Evolutionary conservation across 441 rosid species (phyloP).

Genomic region (Aleurites moluccanus): DNA sequence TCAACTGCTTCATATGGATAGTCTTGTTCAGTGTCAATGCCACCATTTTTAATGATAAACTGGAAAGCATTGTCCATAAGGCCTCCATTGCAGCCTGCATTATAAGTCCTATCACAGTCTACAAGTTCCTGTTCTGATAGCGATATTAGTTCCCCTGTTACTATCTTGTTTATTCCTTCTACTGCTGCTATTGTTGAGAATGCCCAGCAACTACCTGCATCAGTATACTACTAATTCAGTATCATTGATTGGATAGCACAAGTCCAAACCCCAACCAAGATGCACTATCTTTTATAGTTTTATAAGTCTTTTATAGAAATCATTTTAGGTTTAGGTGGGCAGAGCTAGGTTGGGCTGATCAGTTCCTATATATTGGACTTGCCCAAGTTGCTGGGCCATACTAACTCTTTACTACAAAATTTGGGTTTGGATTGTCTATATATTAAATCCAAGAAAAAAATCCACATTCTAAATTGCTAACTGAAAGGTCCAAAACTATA

Average conservation of each 20-base stretch:
- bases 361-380: too few species aligned
- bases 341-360: too few species aligned
- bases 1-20: slow-evolving; percentile 64
- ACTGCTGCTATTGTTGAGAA: slow-evolving; percentile 75
- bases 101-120: slow-evolving; percentile 68
- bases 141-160: slow-evolving; percentile 54
- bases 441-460: background rate
- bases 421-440: too few species aligned
- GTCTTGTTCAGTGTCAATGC: slow-evolving; percentile 67
- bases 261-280: too few species aligned
- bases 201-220: slow-evolving; percentile 90
- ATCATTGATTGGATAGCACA: background rate
- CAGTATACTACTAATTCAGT: background rate
- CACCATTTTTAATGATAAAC: slow-evolving; percentile 75
- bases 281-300: too few species aligned
- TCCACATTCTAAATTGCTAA: background rate
- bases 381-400: too few species aligned
- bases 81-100: slow-evolving; percentile 81
- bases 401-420: too few species aligned
- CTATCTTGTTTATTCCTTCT: slow-evolving; percentile 81
- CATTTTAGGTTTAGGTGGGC: too few species aligned
- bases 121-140: slow-evolving; percentile 86
- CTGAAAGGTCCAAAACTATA: background rate
- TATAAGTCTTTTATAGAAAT: too few species aligned
- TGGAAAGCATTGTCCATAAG: slow-evolving; percentile 79